These are phyloP conservation scores for Diaporthe sp. DNA, from an alignment of 2,329 filamentous ascomycete genomes.

Conservation along the genomic window DNA sequence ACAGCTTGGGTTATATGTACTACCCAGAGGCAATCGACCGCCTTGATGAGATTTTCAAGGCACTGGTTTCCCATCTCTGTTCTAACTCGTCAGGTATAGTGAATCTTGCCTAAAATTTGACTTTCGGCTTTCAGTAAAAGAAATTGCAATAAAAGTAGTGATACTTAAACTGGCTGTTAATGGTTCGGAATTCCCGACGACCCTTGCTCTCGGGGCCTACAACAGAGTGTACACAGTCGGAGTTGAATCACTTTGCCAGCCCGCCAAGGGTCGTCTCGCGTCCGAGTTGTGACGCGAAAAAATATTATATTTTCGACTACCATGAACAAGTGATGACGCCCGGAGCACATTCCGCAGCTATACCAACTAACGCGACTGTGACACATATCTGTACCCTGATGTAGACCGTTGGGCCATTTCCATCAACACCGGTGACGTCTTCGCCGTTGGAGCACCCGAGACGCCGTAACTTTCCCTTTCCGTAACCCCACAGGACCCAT, in stretches of 20 bases:
- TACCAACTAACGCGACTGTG: not conserved
- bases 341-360: not conserved
- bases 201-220: not conserved
- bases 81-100: too few species aligned
- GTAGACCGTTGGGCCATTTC: not conserved
- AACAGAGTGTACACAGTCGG: not conserved
- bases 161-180: not conserved
- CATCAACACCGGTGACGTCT: not conserved
- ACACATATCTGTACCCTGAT: not conserved
- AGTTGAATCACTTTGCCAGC: not conserved
- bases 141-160: too few species aligned
- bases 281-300: too few species aligned
- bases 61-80: too few species aligned
- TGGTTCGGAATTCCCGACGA: not conserved
- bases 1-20: too few species aligned
- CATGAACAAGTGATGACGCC: too few species aligned
- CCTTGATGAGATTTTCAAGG: too few species aligned
- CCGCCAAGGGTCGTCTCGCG: not conserved
- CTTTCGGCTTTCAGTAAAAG: too few species aligned
- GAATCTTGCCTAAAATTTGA: too few species aligned
- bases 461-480: not conserved
- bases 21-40: too few species aligned
- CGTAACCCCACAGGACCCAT: not conserved
- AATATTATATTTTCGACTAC: not conserved
- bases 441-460: not conserved